phyloP scores from a whole-genome alignment of 768 basidiomycete genomes.

The Russula foetens region DNA sequence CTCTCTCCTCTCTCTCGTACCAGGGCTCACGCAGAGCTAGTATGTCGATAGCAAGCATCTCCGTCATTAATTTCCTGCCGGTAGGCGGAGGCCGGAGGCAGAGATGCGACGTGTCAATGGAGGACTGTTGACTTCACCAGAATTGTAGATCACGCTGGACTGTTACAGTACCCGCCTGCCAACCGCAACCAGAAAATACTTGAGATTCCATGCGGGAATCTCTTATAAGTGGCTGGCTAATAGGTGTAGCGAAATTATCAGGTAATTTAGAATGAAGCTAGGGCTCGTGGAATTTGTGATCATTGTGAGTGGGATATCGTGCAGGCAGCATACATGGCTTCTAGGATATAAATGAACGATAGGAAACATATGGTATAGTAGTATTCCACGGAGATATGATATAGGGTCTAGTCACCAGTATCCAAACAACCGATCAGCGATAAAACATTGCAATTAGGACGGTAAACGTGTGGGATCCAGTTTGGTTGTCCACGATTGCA shows the following conservation, averaged over 20 bases:
- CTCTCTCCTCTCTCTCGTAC: too few species aligned
- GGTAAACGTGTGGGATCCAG: slow-evolving; percentile 65
- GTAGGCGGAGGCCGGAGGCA: too few species aligned
- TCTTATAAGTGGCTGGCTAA: neutral
- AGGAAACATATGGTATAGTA: slow-evolving; percentile 15
- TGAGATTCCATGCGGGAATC: too few species aligned
- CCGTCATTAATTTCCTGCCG: too few species aligned
- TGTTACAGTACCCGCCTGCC: too few species aligned
- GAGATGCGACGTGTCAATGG: too few species aligned
- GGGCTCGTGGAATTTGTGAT: slow-evolving; percentile 11
- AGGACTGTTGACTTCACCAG: too few species aligned
- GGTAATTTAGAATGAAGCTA: neutral
- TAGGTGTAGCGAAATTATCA: neutral
- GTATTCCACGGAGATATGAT: slow-evolving; percentile 17
- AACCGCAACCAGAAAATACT: too few species aligned
- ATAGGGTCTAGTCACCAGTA: slow-evolving; percentile 6
- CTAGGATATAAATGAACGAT: slow-evolving; percentile 21
- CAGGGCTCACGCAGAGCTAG: too few species aligned
- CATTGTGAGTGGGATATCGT: slow-evolving; percentile 12
- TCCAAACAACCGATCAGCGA: neutral
- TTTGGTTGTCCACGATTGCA: slow-evolving; percentile 77
- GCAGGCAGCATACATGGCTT: slow-evolving; percentile 17
- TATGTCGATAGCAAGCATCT: too few species aligned
- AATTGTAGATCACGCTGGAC: too few species aligned
- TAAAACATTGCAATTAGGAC: slow-evolving; percentile 7